A percentile compares a stretch with the other conserved stretches of the same genome.
Conservation (phyloP, 768 basidiomycete species). For the Leccinum variicolor region DNA sequence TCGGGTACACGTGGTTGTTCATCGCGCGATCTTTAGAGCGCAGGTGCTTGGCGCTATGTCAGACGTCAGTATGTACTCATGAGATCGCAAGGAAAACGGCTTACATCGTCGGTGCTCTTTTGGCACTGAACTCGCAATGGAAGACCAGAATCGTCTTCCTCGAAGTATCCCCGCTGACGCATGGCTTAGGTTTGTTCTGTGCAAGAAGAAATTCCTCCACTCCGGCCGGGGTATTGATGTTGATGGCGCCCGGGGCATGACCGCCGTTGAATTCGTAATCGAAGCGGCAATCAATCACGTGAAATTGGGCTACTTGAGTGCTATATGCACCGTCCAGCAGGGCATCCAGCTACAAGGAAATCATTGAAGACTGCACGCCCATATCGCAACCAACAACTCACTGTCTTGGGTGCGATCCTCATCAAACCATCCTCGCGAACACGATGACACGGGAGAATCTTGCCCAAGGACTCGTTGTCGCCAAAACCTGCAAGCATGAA, state of each 20-base stretch:
- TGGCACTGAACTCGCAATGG: conserved; percentile 97
- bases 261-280: conserved; percentile 96
- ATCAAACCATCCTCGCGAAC: conserved; percentile 95
- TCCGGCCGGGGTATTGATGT: conserved; percentile 76
- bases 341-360: conserved; percentile 58
- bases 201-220: conserved; percentile 83
- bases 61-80: conserved; percentile 4
- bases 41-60: conserved; percentile 82
- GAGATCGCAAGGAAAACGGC: conserved; percentile 25
- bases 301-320: conserved; percentile 60
- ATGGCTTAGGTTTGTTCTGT: conserved; percentile 56
- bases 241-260: conserved; percentile 88
- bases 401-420: conserved; percentile 79
- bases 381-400: conserved; percentile 37
- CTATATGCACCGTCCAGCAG: conserved; percentile 76
- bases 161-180: conserved; percentile 67
- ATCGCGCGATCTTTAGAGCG: conserved; percentile 85
- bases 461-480: conserved; percentile 89
- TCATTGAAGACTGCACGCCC: not conserved
- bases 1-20: conserved; percentile 89
- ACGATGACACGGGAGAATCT: conserved; percentile 89
- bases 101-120: conserved; percentile 95
- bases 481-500: conserved; percentile 73
- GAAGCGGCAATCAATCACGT: conserved; percentile 95
- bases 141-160: conserved; percentile 89